Conservation (phyloP, 352 stramenopile species). For the Globisporangium iwayamae region DNA sequence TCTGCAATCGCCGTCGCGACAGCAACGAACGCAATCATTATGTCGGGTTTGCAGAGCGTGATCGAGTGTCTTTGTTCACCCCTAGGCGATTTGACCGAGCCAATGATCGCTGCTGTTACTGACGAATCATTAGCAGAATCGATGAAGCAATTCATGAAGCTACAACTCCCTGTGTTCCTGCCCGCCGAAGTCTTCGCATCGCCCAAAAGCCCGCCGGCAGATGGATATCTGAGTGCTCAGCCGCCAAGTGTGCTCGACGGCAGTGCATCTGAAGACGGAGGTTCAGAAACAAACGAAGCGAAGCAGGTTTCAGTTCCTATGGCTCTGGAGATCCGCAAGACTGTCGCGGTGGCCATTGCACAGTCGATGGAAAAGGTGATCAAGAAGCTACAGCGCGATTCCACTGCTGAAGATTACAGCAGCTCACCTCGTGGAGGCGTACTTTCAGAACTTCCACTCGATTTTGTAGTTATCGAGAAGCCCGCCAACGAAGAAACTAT, state of each 20-base stretch:
- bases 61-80: slow-evolving; percentile 18
- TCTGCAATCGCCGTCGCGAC: slow-evolving; percentile 15
- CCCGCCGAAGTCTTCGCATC: neutral
- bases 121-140: neutral
- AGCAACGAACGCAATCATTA: slow-evolving; percentile 25
- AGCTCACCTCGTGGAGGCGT: neutral
- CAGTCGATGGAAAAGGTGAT: slow-evolving; percentile 24
- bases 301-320: slow-evolving; percentile 18
- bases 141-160: neutral
- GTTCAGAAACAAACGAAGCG: neutral
- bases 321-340: slow-evolving; percentile 24
- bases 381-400: slow-evolving; percentile 7
- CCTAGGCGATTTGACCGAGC: slow-evolving; percentile 10
- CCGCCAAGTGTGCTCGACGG: neutral
- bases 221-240: neutral
- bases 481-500: neutral
- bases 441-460: neutral
- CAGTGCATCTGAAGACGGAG: neutral
- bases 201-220: neutral
- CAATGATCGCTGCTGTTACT: slow-evolving; percentile 12
- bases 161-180: neutral
- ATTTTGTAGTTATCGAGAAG: neutral
- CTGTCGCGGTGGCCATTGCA: slow-evolving; percentile 20
- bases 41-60: slow-evolving; percentile 24
- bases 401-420: neutral